Percentiles rank a stretch among this genome's conserved stretches.
Evolutionary conservation across 2,329 filamentous ascomycete genomes (phyloP).

Genomic region (Fusarium euwallaceae): DNA sequence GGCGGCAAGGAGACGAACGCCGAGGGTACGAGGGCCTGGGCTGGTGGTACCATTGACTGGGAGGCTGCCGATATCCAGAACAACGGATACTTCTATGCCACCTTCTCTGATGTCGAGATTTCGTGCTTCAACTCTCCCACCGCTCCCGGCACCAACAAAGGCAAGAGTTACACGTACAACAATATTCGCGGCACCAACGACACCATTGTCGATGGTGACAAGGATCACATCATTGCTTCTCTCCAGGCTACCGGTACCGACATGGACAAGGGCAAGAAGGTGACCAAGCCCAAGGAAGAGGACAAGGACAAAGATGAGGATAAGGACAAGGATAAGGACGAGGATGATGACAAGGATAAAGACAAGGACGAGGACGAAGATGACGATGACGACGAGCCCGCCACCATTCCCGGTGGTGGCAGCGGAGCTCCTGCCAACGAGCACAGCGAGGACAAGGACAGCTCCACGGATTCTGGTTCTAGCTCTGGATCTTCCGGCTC

Average conservation of each 20-base stretch:
- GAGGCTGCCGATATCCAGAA: conserved; percentile 79
- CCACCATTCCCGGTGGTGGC: conserved; percentile 40
- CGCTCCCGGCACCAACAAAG: conserved; percentile 75
- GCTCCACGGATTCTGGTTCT: conserved; percentile 42
- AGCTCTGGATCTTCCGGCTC: conserved; percentile 40
- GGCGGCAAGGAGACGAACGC: conserved; percentile 85
- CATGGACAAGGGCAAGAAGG: conserved; percentile 64
- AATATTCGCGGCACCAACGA: conserved; percentile 76
- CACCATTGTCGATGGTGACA: conserved; percentile 81
- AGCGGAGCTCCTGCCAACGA: conserved; percentile 38
- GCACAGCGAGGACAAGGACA: conserved; percentile 33
- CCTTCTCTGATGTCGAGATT: conserved; percentile 81
- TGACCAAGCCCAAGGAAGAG: conserved; percentile 41
- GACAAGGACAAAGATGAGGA: conserved; percentile 30
- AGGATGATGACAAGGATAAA: conserved; percentile 17
- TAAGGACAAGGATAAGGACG: conserved; percentile 27
- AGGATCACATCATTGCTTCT: conserved; percentile 81
- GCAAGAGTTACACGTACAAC: conserved; percentile 82
- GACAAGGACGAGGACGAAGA: conserved; percentile 23
- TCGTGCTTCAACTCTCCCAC: conserved; percentile 81
- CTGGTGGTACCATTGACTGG: conserved; percentile 91
- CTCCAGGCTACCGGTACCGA: conserved; percentile 86
- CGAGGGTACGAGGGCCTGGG: conserved; percentile 89
- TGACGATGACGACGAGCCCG: conserved; percentile 35
- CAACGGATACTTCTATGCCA: conserved; percentile 90